Evolutionary conservation across 2,329 filamentous ascomycete genomes (phyloP).

Genomic region (Fusarium brevicatenulatum): DNA sequence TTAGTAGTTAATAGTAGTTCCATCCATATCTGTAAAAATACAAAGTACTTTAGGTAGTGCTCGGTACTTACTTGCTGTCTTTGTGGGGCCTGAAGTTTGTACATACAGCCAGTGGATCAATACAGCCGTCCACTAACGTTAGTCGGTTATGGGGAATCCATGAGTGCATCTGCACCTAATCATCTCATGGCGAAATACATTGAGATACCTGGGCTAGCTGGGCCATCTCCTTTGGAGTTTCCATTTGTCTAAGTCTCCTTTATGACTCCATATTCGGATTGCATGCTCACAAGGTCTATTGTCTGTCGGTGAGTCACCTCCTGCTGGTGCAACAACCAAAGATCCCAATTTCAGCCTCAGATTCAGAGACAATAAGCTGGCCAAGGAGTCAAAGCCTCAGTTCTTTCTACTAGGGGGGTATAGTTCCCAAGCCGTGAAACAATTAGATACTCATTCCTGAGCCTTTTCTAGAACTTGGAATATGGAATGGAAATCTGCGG

Average conservation of each 20-base stretch:
- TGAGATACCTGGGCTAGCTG: neutral
- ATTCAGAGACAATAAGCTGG: neutral
- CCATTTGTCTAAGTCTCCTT: neutral
- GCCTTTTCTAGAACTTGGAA: constrained; percentile 19
- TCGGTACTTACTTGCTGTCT: neutral
- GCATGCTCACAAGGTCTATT: neutral
- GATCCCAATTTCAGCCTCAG: neutral
- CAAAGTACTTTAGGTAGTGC: neutral
- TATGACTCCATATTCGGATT: neutral
- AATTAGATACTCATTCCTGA: constrained; percentile 7
- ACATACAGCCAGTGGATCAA: neutral
- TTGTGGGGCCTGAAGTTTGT: constrained; percentile 6
- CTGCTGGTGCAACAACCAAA: neutral
- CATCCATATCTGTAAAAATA: neutral
- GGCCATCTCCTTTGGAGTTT: neutral
- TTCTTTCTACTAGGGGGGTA: neutral
- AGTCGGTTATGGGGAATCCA: neutral
- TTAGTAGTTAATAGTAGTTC: neutral
- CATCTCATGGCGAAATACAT: neutral
- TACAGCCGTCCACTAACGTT: neutral
- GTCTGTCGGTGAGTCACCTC: neutral
- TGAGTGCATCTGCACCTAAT: neutral
- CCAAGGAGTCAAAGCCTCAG: neutral
- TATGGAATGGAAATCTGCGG: neutral
- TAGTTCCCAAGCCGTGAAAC: neutral